Percentiles rank a stretch among this genome's conserved stretches.
Conservation (phyloP, 169 alveolate species). For the Eimeria acervulina region DNA sequence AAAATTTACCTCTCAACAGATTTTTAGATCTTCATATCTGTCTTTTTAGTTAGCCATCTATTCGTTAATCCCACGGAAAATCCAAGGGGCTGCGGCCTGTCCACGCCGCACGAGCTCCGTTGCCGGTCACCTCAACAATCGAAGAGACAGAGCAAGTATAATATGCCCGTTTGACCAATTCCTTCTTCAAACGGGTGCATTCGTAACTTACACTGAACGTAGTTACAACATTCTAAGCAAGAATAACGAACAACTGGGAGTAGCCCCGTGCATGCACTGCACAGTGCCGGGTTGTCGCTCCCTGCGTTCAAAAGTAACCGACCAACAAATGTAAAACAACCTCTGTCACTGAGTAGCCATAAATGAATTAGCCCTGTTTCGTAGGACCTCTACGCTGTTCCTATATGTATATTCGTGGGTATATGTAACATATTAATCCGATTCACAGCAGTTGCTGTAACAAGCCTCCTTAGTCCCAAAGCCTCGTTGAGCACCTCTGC, state of each 20-base stretch:
- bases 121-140: slow-evolving; percentile 23
- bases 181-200: neutral
- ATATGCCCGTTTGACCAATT: neutral
- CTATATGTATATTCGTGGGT: too few species aligned
- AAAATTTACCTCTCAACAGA: neutral
- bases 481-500: neutral
- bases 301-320: too few species aligned
- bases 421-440: too few species aligned
- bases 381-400: neutral
- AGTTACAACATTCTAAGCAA: neutral
- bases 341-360: too few species aligned
- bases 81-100: slow-evolving; percentile 60
- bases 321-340: too few species aligned
- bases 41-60: neutral
- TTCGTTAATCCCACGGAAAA: neutral
- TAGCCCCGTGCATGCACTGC: too few species aligned
- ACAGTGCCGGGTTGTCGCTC: too few species aligned
- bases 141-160: neutral
- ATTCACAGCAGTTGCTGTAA: neutral
- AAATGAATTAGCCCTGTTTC: neutral
- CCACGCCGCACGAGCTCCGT: slow-evolving; percentile 55
- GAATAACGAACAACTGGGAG: too few species aligned
- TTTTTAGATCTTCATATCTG: neutral
- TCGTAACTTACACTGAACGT: neutral
- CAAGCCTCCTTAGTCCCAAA: too few species aligned